Base-by-base conservation (phyloP, 2,329 filamentous ascomycete species). In the Penicillium sp. region DNA sequence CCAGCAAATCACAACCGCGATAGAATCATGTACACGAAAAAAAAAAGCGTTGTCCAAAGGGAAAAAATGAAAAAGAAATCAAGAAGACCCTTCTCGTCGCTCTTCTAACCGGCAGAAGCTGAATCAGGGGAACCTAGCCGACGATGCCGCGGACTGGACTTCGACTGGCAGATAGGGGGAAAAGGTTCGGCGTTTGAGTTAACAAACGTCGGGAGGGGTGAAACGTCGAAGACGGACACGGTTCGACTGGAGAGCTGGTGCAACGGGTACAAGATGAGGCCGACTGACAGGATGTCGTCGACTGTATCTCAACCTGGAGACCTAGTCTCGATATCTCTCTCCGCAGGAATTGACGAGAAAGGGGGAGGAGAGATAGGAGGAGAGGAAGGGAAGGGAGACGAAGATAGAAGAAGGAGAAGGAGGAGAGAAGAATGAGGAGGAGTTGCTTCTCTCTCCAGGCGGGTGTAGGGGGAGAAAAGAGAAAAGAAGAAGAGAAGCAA, bases 361-460 rank as follows among this genome's bases (percentile, higher is more conserved):
- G 67, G 64, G 66, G 64, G 66, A 69, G 62, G 63, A 63, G 65
- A 64, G 60, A 66, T 66, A 67, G 66, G 66, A 66, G 65, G 73
- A 67, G 68, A 72, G 70, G 69, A 71, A 71, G 70, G 71, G 67
- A 71, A 70, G 68, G 64, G 71, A 68, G 71, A 69, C 69, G 72
- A 71, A 68, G 69, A 72, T 73, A 69, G 66, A 70, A 68, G 67
- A 68, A 74, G 68, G 64, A 66, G 63, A 63, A 66, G 67, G 69
- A 67, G 67, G 66, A 69, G 71, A 70, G 73, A 73, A 74, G 71
- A 72, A 70, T 70, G 70, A 73, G 67, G 73, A 76, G 73, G 70
- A 69, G 71, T 70, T 69, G 66, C 71, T 60, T 77, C 75, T 77
- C 75, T 76, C 76, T 78, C 75, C 76, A 78, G 74, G 71, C 74